A percentile compares a stretch with the other conserved stretches of the same genome.
Conservation (phyloP, 2,329 filamentous ascomycete genomes). For the Chaetomiaceae sp. region DNA sequence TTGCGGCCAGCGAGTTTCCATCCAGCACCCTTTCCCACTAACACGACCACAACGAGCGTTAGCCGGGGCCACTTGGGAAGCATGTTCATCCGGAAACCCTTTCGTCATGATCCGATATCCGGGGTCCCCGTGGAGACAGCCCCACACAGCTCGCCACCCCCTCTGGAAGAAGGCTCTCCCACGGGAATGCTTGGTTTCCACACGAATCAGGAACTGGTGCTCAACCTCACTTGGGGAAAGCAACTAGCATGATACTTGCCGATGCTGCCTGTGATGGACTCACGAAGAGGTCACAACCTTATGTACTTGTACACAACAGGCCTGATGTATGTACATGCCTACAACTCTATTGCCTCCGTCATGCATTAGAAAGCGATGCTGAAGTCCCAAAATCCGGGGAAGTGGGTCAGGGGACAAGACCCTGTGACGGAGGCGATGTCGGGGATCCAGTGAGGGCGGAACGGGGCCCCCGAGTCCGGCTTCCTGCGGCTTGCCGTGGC, state of each 20-base stretch:
- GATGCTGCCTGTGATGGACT: not conserved
- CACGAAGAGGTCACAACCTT: not conserved
- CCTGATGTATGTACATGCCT: too few species aligned
- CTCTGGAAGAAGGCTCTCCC: constrained; percentile 22
- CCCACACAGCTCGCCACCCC: constrained; percentile 4
- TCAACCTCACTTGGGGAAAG: not conserved
- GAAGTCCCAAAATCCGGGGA: not conserved
- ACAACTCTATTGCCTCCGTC: not conserved
- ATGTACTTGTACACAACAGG: too few species aligned
- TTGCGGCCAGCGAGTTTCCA: not conserved
- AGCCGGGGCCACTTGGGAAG: not conserved
- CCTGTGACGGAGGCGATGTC: not conserved
- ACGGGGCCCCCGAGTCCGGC: constrained; percentile 7
- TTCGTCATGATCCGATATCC: not conserved
- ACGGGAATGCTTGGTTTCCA: not conserved
- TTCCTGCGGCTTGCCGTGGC: constrained; percentile 14
- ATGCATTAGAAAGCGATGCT: not conserved
- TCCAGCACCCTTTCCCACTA: too few species aligned
- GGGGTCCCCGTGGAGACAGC: not conserved
- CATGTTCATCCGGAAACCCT: not conserved
- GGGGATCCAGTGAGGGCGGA: not conserved
- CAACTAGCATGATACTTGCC: not conserved
- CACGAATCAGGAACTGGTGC: not conserved
- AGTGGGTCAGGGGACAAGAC: not conserved
- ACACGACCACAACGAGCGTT: too few species aligned